A percentile compares a stretch with the other conserved stretches of the same genome.
Conservation (phyloP, 2,329 filamentous ascomycete species). For the Aquanectria penicillioides region DNA sequence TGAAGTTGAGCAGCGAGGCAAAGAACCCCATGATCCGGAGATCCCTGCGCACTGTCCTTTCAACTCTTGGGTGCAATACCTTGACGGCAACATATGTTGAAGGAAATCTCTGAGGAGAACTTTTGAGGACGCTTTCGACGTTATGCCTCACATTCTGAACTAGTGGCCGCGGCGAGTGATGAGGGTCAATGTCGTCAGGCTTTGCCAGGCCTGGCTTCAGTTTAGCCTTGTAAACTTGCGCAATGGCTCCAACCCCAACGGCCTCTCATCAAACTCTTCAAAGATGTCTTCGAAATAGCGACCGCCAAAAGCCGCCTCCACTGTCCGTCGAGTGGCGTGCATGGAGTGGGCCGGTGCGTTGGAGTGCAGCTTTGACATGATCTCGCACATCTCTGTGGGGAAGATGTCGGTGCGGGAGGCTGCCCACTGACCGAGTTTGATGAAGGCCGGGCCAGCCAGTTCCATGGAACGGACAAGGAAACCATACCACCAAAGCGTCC, state of each 20-base stretch:
- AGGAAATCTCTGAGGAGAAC: constrained; percentile 83
- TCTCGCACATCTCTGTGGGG: constrained; percentile 87
- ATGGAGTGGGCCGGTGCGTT: constrained; percentile 93
- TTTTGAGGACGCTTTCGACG: constrained; percentile 88
- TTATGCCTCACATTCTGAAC: constrained; percentile 79
- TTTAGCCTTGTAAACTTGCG: constrained; percentile 97
- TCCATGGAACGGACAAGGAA: constrained; percentile 93
- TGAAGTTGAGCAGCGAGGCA: constrained; percentile 81
- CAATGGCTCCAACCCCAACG: constrained; percentile 96
- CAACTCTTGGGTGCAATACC: constrained; percentile 91
- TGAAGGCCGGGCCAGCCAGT: constrained; percentile 91
- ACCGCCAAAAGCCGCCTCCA: constrained; percentile 84
- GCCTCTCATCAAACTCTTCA: constrained; percentile 90
- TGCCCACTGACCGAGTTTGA: constrained; percentile 99
- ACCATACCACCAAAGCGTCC: constrained; percentile 93
- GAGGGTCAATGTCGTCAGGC: constrained; percentile 67
- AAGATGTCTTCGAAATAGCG: constrained; percentile 90
- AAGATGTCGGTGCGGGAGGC: constrained; percentile 97
- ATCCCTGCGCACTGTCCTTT: constrained; percentile 89
- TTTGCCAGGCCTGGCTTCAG: constrained; percentile 81
- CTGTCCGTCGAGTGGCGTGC: constrained; percentile 78
- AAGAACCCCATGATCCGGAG: constrained; percentile 95
- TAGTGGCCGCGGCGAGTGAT: constrained; percentile 57
- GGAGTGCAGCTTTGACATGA: constrained; percentile 95
- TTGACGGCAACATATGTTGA: constrained; percentile 96